Percentiles rank a stretch among this genome's conserved stretches.
Conservation (phyloP, 306 rosid genomes). For the Vigna radiata region DNA sequence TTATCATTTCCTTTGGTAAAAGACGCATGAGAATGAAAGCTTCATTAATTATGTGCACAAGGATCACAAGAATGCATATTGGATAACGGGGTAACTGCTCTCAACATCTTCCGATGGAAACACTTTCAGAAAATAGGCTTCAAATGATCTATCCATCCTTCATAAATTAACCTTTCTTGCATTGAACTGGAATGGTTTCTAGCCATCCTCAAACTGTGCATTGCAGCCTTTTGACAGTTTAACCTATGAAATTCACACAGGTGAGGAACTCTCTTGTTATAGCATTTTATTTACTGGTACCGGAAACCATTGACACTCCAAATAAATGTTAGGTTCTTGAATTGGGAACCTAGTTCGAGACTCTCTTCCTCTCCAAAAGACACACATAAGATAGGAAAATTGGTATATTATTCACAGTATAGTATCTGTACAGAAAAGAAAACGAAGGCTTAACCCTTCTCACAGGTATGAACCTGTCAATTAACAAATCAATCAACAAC, state of each 20-base stretch:
- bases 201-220: slow-evolving; percentile 73
- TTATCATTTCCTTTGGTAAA: background rate
- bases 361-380: no score
- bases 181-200: slow-evolving; percentile 67
- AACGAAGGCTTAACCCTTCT: no score
- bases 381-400: no score
- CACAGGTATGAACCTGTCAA: no score
- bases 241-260: slow-evolving; percentile 53
- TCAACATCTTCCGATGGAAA: slow-evolving; percentile 22
- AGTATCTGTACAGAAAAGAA: no score
- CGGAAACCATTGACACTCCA: background rate
- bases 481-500: no score
- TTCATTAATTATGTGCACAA: slow-evolving; percentile 14
- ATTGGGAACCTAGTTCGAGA: no score
- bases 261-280: slow-evolving; percentile 25
- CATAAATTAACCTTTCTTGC: slow-evolving; percentile 75
- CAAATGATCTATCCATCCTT: slow-evolving; percentile 92
- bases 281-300: slow-evolving; percentile 3
- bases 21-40: background rate
- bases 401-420: no score
- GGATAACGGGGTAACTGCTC: slow-evolving; percentile 21
- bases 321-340: no score
- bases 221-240: slow-evolving; percentile 81
- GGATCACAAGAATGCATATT: slow-evolving; percentile 41
- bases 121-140: slow-evolving; percentile 72